These are phyloP conservation scores for Colletotrichum sp. DNA, from an alignment of 2,329 filamentous ascomycete species.

Conservation along the genomic window DNA sequence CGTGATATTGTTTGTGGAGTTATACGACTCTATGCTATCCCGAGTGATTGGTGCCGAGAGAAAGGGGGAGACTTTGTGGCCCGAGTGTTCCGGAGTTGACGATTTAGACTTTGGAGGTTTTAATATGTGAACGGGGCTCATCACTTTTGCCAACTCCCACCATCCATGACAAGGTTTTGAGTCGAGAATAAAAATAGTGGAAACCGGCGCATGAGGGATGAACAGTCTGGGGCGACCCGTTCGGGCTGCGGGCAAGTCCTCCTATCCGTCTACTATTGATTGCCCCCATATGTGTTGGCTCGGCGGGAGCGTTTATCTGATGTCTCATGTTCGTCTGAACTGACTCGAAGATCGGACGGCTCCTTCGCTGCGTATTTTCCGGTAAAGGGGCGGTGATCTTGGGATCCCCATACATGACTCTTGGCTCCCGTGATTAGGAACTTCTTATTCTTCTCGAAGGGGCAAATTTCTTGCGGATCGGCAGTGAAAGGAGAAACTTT, in stretches of 20 bases:
- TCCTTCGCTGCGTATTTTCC: not conserved
- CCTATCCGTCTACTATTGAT: not conserved
- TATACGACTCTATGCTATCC: not conserved
- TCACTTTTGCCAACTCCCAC: not conserved
- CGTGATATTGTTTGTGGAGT: not conserved
- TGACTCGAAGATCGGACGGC: constrained; percentile 14
- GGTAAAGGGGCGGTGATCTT: not conserved
- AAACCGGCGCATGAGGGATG: not conserved
- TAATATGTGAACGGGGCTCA: constrained; percentile 7
- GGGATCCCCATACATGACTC: not conserved
- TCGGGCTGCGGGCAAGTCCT: not conserved
- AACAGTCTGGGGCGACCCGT: not conserved
- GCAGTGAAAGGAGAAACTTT: not conserved
- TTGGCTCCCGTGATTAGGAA: not conserved
- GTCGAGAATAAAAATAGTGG: not conserved
- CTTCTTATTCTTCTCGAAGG: not conserved
- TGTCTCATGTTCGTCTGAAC: not conserved
- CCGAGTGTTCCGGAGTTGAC: not conserved
- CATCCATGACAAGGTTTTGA: constrained; percentile 13
- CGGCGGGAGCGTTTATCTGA: not conserved
- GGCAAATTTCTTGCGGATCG: not conserved
- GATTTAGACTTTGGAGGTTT: constrained; percentile 1
- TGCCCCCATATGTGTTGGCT: not conserved
- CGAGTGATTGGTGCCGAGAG: not conserved
- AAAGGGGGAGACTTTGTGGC: not conserved